Evolutionary conservation across 1,284 basidiomycete genomes (phyloP), one percentile per base, ranked within the genome.

Genomic region (Ustilago xerochloae): DNA sequence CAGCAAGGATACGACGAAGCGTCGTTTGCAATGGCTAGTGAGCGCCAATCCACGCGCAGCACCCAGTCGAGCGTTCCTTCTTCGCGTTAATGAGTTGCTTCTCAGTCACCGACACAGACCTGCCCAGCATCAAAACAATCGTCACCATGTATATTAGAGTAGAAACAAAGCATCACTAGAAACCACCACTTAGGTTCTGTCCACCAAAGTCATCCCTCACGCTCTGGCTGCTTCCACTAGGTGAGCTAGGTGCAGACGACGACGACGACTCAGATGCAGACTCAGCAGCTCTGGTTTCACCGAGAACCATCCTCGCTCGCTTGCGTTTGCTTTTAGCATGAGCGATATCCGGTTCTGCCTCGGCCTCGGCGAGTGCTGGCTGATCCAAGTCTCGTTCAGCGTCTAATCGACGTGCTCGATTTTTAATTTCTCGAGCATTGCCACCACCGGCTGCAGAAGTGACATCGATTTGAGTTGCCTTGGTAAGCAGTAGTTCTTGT

Each of bases 1-100:
- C 39, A 66, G 41, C 76, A 93, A 94, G 81, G 84, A 87, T 22
- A 85, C 88, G 16, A 88, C 93, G 63, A 88, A 88, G 29, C 90
- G 86, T 26, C 87, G 92, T 15, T 85, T 94, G 35, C 90, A 93
- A 78, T 94, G 92, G 93, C 89, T 93, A 52, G 90, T 93, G 60
- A 86, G 89, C 4, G 89, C 89, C 76, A 85, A 88, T n/a, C 89
- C 91, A 1, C 84, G 87, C 51, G 89, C 90, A 1, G 93, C 93
- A 77, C 92, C 93, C 2, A 89, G 90, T 26, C 87, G 92, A 46
- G 87, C 88, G 8, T 92, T 91, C 22, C 86, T 93, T 60, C 92
- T 93, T 80, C 87, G 90, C 8, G 89, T 93, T 43, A 93, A 93
- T 77, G 91, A 92, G 75, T 91, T 88, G 72, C 85, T 93, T 26